Evolutionary conservation across 257 asterid species (phyloP), one percentile per base, ranked within the genome.

Genomic region (Solanum peruvianum): DNA sequence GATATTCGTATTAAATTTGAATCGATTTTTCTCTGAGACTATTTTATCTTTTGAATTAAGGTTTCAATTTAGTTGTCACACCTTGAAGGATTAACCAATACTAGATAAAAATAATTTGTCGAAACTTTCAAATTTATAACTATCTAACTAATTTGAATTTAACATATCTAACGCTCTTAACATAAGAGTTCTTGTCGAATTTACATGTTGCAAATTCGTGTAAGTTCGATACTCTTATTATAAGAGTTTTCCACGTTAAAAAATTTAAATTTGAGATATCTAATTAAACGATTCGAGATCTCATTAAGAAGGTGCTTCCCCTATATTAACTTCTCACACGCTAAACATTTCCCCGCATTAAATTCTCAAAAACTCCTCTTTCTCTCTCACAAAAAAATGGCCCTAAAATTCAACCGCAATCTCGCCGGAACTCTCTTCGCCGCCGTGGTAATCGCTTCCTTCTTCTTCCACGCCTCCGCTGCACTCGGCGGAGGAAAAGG

Each of bases 341-440:
- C 11, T 62, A 62, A 62, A n/a, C 29, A 23, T 4, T 71, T 71
- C 23, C 44, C n/a, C 25, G 27, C 84, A 47, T 27, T 80, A 18
- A 18, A 80, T 47, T 47, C 85, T 49, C 85, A 25, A 80, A 80
- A 47, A 29, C 7, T 16, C 64, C 41, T 42, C 37, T 10, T 1
- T 14, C 76, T 29, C 56, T 20, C 47, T 0, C 80, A 41, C 13
- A 41, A 6, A 70, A 33, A 88, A 81, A 91, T 91, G 93, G 88
- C 88, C 35, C 82, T 29, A 9, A 62, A 78, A 87, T 70, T 84
- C 89, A n/a, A 9, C 25, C 6, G 58, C 72, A 35, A 49, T 29
- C 62, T 11, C 52, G 29, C 5, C 82, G 44, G 18, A 67, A 29
- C 47, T 66, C 41, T 78, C 60, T 64, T 78, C 60, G 49, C 58